Base-by-base conservation (phyloP, 1,284 basidiomycete genomes). In the Lentinula novae-zelandiae region DNA sequence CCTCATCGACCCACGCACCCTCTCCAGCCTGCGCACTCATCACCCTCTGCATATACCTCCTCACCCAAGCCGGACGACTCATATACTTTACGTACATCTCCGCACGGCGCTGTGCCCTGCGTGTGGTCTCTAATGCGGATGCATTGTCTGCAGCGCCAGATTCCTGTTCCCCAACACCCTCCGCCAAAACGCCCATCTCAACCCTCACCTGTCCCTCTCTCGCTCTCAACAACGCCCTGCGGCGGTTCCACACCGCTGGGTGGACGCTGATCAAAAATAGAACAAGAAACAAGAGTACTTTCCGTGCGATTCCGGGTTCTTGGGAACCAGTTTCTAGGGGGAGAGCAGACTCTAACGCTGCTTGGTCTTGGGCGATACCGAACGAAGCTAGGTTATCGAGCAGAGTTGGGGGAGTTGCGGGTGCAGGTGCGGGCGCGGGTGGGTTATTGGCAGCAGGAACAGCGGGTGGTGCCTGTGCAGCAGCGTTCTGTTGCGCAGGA, bases 211-310 rank as follows among this genome's bases (percentile, higher is more conserved):
- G 77, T 3, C 87, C 86, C 73, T 92, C 90, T 46, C 90, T 75
- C 62, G 78, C 78, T 67, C 84, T 75, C 66, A 92, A 76, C 10
- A 79, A 79, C 20, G 70, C 72, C 51, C 89, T 77, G 64, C 90
- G 78, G 61, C 85, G 81, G 66, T 91, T 85, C 85, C 90, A 92
- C 48, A 90, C 76, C 33, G 88, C 90, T 4, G 90, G 90, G 69
- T 90, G 83, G 39, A 90, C 70, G 27, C 90, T 90, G 27, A 83
- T 73, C 50, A 86, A 52, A 53, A 92, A 73, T 53, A 92, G 71
- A 20, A 75, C 71, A 20, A 84, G 63, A 69, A 92, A 91, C 20
- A 82, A 80, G 58, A 71, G 72, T 38, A 76, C 63, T 67, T 83
- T 86, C 65, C 82, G 82, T 7, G 75, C 68, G 5, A 85, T 57